Conservation (phyloP, 345 rosid species). For the Dimocarpus longan region DNA sequence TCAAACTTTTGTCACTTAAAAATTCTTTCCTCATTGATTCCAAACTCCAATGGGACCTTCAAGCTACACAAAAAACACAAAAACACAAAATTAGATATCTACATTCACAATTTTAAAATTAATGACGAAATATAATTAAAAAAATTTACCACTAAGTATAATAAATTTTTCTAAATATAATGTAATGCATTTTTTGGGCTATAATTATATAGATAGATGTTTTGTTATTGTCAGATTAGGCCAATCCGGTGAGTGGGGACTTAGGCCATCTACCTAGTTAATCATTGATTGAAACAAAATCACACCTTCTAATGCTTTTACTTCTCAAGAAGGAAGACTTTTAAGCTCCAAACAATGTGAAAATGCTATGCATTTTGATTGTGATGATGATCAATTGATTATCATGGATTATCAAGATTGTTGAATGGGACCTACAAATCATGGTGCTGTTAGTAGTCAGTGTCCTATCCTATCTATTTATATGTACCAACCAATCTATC, state of each 20-base stretch:
- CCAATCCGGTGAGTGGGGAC: background rate
- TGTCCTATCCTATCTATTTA: background rate
- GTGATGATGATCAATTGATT: background rate
- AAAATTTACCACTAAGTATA: no score
- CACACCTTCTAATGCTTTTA: background rate
- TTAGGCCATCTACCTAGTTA: background rate
- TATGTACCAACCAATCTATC: background rate
- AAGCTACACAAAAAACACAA: no score
- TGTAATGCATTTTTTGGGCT: background rate
- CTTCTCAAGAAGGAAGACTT: background rate
- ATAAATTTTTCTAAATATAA: no score
- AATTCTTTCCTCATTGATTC: no score
- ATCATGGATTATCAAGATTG: background rate
- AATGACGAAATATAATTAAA: no score
- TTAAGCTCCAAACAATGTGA: background rate
- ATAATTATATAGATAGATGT: background rate
- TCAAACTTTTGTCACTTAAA: no score
- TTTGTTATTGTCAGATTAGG: background rate
- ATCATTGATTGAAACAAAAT: constrained; percentile 6
- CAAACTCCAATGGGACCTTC: no score
- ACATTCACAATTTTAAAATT: no score
- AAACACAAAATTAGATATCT: no score
- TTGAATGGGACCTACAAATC: constrained; percentile 13
- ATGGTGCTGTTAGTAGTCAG: background rate
- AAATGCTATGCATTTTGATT: constrained; percentile 8